Conservation (phyloP, 2,329 filamentous ascomycete genomes). For the Mariannaea sp. region DNA sequence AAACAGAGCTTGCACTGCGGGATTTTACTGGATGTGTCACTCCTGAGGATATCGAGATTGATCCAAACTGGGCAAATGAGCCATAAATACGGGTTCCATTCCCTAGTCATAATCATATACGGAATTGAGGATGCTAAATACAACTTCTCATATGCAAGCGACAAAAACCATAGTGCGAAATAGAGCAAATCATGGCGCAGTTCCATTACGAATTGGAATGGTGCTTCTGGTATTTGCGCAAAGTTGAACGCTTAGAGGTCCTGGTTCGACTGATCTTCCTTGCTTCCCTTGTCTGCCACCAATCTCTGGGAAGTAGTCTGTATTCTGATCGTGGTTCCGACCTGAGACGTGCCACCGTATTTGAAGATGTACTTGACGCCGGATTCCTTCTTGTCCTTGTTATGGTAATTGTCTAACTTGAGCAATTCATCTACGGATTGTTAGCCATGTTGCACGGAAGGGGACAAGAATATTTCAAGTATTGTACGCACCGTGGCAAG, state of each 20-base stretch:
- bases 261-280: not conserved
- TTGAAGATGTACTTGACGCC: not conserved
- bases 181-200: too few relatives aligned
- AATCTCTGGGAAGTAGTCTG: not conserved
- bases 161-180: too few relatives aligned
- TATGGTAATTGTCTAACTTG: not conserved
- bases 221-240: too few relatives aligned
- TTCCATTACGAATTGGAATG: too few relatives aligned
- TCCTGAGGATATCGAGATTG: constrained; percentile 4
- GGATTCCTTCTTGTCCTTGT: not conserved
- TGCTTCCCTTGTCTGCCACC: not conserved
- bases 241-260: too few relatives aligned
- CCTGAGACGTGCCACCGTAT: not conserved
- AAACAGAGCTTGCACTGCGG: not conserved
- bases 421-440: not conserved
- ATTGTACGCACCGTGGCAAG: constrained; percentile 10
- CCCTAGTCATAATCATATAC: not conserved
- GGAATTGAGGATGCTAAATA: not conserved
- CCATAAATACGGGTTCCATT: not conserved
- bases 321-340: not conserved
- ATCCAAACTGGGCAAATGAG: not conserved
- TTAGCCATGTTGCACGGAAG: not conserved
- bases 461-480: not conserved
- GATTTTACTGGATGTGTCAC: not conserved
- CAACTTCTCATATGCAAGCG: not conserved